A percentile compares a stretch with the other conserved stretches of the same genome.
These are phyloP conservation scores for Chalciporus pseudorubinellus DNA, from an alignment of 768 basidiomycete species.

Conservation along the genomic window DNA sequence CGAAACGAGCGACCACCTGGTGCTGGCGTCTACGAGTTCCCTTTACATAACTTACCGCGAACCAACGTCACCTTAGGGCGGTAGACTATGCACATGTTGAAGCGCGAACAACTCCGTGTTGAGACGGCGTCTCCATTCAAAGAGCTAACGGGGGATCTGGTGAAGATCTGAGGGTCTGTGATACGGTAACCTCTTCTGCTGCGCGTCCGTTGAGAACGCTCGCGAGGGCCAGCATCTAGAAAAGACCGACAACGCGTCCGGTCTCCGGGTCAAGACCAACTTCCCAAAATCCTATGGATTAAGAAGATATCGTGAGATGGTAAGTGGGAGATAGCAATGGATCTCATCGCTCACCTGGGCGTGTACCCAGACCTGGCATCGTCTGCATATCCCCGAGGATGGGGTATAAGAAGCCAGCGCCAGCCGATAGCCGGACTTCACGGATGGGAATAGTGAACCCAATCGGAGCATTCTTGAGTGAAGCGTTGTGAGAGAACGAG, in stretches of 20 bases:
- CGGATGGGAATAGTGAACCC: slow-evolving; percentile 94
- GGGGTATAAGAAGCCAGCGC: slow-evolving; percentile 95
- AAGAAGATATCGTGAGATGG: slow-evolving; percentile 11
- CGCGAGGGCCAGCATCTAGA: slow-evolving; percentile 42
- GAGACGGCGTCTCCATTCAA: slow-evolving; percentile 31
- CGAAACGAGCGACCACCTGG: not conserved
- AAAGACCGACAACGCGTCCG: slow-evolving; percentile 83
- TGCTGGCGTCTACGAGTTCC: not conserved
- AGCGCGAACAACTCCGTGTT: slow-evolving; percentile 39
- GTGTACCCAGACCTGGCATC: slow-evolving; percentile 93
- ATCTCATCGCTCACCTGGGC: slow-evolving; percentile 59
- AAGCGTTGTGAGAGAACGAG: slow-evolving; percentile 93
- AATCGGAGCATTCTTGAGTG: slow-evolving; percentile 84
- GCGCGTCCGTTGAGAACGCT: slow-evolving; percentile 21
- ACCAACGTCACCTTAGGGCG: slow-evolving; percentile 13
- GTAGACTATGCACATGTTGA: slow-evolving; percentile 37
- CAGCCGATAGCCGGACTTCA: slow-evolving; percentile 82
- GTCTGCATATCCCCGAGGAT: slow-evolving; percentile 97
- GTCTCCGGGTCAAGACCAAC: slow-evolving; percentile 77
- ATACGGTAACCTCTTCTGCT: not conserved
- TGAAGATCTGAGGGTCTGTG: slow-evolving; percentile 14
- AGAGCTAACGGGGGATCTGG: slow-evolving; percentile 17
- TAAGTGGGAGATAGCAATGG: not conserved
- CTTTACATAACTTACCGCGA: too few relatives aligned
- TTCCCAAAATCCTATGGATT: slow-evolving; percentile 75